A percentile compares a stretch with the other conserved stretches of the same genome.
Conservation (phyloP, 2,329 filamentous ascomycete genomes). For the Dothidotthia symphoricarpi region DNA sequence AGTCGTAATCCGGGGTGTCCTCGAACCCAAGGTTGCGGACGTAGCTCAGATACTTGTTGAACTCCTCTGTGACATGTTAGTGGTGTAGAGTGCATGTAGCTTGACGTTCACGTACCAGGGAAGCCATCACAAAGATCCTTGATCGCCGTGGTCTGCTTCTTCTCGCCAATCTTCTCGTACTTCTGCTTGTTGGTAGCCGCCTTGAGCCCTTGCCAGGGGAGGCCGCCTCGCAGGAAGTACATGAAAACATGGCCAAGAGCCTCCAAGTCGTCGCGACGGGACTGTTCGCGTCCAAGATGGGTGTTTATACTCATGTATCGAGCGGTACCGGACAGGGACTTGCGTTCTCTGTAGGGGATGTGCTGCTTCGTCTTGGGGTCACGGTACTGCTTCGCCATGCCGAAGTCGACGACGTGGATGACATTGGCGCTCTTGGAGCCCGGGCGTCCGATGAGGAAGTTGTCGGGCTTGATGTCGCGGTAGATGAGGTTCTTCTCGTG, state of each 20-base stretch:
- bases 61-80: slow-evolving; percentile 66
- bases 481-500: slow-evolving; percentile 99
- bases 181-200: slow-evolving; percentile 85
- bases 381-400: slow-evolving; percentile 99
- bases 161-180: slow-evolving; percentile 99
- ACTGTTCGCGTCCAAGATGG: slow-evolving; percentile 93
- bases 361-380: slow-evolving; percentile 99
- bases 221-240: slow-evolving; percentile 65
- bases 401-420: slow-evolving; percentile 98
- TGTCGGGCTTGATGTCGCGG: slow-evolving; percentile 98
- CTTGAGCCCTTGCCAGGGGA: slow-evolving; percentile 68
- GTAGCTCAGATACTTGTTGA: slow-evolving; percentile 96
- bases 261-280: slow-evolving; percentile 91
- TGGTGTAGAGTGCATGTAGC: neutral
- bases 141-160: slow-evolving; percentile 97
- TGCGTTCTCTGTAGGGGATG: slow-evolving; percentile 94
- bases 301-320: slow-evolving; percentile 99
- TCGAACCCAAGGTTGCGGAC: slow-evolving; percentile 98
- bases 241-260: slow-evolving; percentile 71
- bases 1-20: slow-evolving; percentile 97
- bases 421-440: slow-evolving; percentile 94
- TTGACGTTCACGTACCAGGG: slow-evolving; percentile 57
- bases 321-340: slow-evolving; percentile 93
- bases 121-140: slow-evolving; percentile 97
- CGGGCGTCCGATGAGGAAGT: slow-evolving; percentile 93